A percentile compares a stretch with the other conserved stretches of the same genome.
Conservation (phyloP, 176 grass and related monocot species). For the Eragrostis nindensis region DNA sequence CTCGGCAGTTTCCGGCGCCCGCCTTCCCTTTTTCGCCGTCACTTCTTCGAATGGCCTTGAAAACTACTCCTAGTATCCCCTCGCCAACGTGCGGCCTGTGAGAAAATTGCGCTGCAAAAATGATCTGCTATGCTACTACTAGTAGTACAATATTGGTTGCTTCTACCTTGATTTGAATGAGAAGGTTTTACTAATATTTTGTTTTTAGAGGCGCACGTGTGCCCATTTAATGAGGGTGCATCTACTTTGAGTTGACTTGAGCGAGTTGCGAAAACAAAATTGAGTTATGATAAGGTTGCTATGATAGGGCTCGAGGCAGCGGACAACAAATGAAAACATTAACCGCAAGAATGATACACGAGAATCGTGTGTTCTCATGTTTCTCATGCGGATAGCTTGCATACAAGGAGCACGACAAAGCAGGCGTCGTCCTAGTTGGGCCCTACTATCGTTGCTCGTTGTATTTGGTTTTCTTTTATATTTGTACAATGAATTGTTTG, state of each 20-base stretch:
- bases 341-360: too few relatives aligned
- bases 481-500: background rate
- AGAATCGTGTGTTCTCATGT: background rate
- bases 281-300: background rate
- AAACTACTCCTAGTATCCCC: background rate
- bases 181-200: background rate
- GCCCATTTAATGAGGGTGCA: background rate
- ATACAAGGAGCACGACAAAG: background rate
- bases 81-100: background rate
- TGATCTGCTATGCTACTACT: background rate
- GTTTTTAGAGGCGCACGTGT: background rate
- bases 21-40: constrained; percentile 31
- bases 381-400: background rate
- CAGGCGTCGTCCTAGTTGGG: background rate
- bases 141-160: background rate
- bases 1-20: constrained; percentile 3
- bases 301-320: too few relatives aligned
- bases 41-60: constrained; percentile 17
- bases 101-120: background rate
- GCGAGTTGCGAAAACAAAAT: background rate
- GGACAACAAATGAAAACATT: too few relatives aligned
- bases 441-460: background rate
- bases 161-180: background rate
- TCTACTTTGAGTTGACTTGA: background rate
- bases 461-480: background rate